Evolutionary conservation across 1,284 basidiomycete species (phyloP).

Genomic region (Afroboletus lepidellus): DNA sequence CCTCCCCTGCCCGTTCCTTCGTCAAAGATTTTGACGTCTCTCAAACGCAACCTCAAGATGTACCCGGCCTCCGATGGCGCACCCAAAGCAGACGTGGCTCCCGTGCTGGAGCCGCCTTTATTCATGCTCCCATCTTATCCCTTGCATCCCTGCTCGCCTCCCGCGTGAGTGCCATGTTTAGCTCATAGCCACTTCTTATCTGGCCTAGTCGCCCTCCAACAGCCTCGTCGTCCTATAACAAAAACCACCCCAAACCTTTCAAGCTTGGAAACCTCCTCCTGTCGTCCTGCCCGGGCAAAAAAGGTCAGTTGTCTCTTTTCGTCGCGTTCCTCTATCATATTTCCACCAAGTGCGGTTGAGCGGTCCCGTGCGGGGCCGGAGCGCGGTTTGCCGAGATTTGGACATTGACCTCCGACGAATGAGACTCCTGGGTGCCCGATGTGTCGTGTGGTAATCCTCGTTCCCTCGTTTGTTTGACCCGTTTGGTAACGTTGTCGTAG

Average conservation of each 20-base stretch:
- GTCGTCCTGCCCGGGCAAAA: conserved; percentile 95
- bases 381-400: conserved; percentile 84
- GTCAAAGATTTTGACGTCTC: conserved; percentile 21
- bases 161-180: conserved; percentile 17
- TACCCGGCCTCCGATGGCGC: neutral
- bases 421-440: conserved; percentile 72
- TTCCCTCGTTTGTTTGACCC: neutral
- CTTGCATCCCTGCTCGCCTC: conserved; percentile 17
- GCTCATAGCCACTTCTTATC: neutral
- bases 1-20: conserved; percentile 20
- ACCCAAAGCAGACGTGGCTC: neutral
- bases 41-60: conserved; percentile 25
- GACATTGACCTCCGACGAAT: conserved; percentile 77
- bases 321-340: neutral
- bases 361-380: conserved; percentile 79
- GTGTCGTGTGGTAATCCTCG: conserved; percentile 71
- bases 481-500: conserved; percentile 37
- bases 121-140: conserved; percentile 16
- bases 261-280: conserved; percentile 85
- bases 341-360: conserved; percentile 66
- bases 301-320: conserved; percentile 47
- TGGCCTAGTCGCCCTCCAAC: conserved; percentile 18
- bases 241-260: conserved; percentile 18
- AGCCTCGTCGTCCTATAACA: conserved; percentile 13
- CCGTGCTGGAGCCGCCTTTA: conserved; percentile 4